Evolutionary conservation across 176 grass and related monocot species (phyloP), one percentile per base, ranked within the genome.

Genomic region (Pharus latifolius): DNA sequence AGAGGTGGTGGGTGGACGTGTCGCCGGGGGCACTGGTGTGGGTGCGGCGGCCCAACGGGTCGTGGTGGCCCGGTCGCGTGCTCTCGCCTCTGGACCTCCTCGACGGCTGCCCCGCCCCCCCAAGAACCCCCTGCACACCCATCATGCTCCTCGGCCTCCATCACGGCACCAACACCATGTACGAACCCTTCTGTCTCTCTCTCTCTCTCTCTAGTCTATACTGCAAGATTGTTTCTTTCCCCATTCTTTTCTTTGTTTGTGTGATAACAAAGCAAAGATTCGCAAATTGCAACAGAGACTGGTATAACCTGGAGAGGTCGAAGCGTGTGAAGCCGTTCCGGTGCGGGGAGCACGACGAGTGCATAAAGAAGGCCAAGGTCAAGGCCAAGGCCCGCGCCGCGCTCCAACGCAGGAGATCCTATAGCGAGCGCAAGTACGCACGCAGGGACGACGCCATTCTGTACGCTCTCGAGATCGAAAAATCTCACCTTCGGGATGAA

Each of bases 301-400:
- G 88, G 88, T 91, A 69, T 33, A 91, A 91, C 76, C 67, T 84
- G 1, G 76, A 54, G 20, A 68, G 74, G 50, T 78, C 76, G 56
- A 91, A 87, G 72, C 88, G 84, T 63, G 84, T 91, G 10, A 91
- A 87, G 76, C 76, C 80, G 32, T 91, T 91, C 77, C 88, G 88
- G 62, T 91, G 88, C 69, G 77, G 88, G 54, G 88, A 91, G n/a
- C 18, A 14, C 3, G 69, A 91, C 1, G 54, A 72, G 29, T 72
- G 67, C 62, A 91, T 91, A 72, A 48, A 77, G 55, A 74, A 30
- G 52, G 80, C 67, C 49, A 27, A 75, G 77, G 27, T 43, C 37
- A 61, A 55, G 37, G 57, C 46, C n/a, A n/a, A 54, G 31, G 37
- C 69, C 24, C 41, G 35, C 9, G 32, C 42, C 33, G 45, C 30